phyloP scores from a whole-genome alignment of 1,139 yeast species.

The Suhomyces chickasaworum region DNA sequence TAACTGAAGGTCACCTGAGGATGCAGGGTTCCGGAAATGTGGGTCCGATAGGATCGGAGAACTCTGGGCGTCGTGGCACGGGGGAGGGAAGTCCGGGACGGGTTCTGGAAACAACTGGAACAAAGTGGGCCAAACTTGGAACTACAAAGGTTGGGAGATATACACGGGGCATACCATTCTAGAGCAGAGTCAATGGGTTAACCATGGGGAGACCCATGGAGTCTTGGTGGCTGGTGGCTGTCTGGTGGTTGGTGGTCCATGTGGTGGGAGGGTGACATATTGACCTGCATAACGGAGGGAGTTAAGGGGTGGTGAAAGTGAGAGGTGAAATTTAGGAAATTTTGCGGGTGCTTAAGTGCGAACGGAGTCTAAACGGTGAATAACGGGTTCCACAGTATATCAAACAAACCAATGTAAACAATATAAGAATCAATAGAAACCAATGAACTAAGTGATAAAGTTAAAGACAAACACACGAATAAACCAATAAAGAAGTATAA shows the following conservation, averaged over 20 bases:
- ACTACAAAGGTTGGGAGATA: neutral
- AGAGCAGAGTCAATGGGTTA: neutral
- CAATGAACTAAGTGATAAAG: too few relatives aligned
- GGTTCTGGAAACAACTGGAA: neutral
- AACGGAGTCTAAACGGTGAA: neutral
- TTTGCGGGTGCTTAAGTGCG: neutral
- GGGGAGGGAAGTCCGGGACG: conserved; percentile 5
- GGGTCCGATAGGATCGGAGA: conserved; percentile 7
- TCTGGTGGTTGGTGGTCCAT: too few relatives aligned
- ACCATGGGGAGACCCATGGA: neutral
- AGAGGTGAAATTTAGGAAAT: too few relatives aligned
- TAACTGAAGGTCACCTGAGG: conserved; percentile 3
- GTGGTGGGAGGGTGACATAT: neutral
- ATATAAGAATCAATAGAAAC: neutral
- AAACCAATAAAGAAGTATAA: too few relatives aligned
- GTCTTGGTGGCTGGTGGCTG: neutral
- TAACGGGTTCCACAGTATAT: neutral
- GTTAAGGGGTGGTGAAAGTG: neutral
- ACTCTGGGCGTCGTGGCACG: conserved; percentile 4
- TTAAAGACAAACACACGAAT: too few relatives aligned
- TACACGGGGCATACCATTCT: too few relatives aligned
- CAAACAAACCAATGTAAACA: neutral
- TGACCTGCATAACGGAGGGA: neutral
- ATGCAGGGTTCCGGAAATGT: conserved; percentile 4
- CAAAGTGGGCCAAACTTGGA: neutral